Conservation (phyloP, 345 rosid species). For the Balakata baccata region DNA sequence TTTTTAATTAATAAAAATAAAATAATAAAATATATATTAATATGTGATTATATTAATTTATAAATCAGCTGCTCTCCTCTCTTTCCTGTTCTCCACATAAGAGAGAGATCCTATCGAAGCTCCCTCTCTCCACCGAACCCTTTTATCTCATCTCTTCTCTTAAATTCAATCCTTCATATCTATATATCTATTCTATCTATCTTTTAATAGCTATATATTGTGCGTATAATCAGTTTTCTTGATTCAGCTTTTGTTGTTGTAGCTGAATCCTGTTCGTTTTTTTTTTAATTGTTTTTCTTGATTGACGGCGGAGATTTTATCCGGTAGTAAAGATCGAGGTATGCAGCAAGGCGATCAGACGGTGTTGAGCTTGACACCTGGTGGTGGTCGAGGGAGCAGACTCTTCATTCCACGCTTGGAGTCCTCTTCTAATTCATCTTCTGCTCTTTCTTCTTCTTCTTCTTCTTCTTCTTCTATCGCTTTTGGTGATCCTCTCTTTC, state of each 20-base stretch:
- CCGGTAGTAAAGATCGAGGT: slow-evolving; percentile 42
- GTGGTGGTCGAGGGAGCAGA: slow-evolving; percentile 96
- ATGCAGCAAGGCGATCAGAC: slow-evolving; percentile 96
- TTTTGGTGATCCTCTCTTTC: slow-evolving; percentile 71
- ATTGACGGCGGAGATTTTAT: slow-evolving; percentile 37
- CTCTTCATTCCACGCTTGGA: slow-evolving; percentile 54
- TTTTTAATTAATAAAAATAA: too few species aligned
- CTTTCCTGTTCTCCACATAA: slow-evolving; percentile 42
- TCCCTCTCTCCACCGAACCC: background rate
- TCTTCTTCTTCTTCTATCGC: slow-evolving; percentile 40
- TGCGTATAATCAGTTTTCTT: background rate
- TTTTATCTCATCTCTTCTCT: slow-evolving; percentile 1
- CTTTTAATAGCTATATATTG: background rate
- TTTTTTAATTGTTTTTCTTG: slow-evolving; percentile 23
- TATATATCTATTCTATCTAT: too few species aligned
- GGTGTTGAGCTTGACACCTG: slow-evolving; percentile 98
- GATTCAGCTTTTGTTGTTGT: slow-evolving; percentile 34
- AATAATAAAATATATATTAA: too few species aligned
- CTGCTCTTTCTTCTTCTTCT: too few species aligned
- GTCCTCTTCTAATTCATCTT: slow-evolving; percentile 35
- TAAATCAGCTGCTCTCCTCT: too few species aligned
- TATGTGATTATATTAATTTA: too few species aligned
- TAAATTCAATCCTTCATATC: background rate
- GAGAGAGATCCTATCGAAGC: slow-evolving; percentile 39
- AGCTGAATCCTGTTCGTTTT: slow-evolving; percentile 27